Evolutionary conservation across 2,329 filamentous ascomycete species (phyloP).

Genomic region (Botrytis pseudocinerea): DNA sequence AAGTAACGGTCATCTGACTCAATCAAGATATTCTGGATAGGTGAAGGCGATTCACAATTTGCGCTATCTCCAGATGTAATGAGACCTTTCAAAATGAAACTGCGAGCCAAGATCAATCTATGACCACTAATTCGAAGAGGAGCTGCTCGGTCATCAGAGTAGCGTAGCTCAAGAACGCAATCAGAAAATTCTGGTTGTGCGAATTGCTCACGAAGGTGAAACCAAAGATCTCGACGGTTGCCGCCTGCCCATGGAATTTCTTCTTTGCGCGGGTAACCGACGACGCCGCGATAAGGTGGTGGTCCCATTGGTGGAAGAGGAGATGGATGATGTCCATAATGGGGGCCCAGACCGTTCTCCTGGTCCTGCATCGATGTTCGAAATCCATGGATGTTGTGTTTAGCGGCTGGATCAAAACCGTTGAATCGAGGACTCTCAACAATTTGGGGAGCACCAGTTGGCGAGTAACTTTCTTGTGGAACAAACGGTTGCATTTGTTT

Average conservation of each 20-base stretch:
- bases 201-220: conserved; percentile 46
- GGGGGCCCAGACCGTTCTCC: conserved; percentile 34
- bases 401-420: conserved; percentile 54
- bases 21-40: conserved; percentile 47
- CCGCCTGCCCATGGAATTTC: conserved; percentile 37
- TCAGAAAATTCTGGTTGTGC: conserved; percentile 47
- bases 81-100: conserved; percentile 45
- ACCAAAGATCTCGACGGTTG: conserved; percentile 44
- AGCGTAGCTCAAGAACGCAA: conserved; percentile 50
- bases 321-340: conserved; percentile 45
- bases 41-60: conserved; percentile 37
- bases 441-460: conserved; percentile 36
- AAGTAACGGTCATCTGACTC: conserved; percentile 55
- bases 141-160: conserved; percentile 44
- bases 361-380: conserved; percentile 55
- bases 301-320: conserved; percentile 44
- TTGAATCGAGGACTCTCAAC: conserved; percentile 31
- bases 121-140: conserved; percentile 54
- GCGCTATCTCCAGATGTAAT: conserved; percentile 36
- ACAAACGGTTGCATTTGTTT: conserved; percentile 39
- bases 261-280: conserved; percentile 26
- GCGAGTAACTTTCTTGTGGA: conserved; percentile 42
- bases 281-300: conserved; percentile 12
- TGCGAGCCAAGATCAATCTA: conserved; percentile 57
- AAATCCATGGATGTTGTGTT: conserved; percentile 63